Conservation (phyloP, 73 alveolate species). For the Paramecium bursaria region DNA sequence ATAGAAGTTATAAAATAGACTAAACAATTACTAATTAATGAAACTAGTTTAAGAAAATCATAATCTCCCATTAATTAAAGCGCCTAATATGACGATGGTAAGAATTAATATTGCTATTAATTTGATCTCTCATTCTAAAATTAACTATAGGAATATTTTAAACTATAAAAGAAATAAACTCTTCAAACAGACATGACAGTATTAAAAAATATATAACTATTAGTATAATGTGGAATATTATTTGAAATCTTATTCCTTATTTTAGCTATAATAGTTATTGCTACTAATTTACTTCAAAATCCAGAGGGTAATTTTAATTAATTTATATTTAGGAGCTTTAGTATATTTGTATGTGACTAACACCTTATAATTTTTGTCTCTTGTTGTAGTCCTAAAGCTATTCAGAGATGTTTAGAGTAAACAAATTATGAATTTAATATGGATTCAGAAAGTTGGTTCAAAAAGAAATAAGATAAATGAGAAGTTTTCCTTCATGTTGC, state of each 20-base stretch:
- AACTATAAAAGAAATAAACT: too few species aligned
- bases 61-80: too few species aligned
- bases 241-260: slow-evolving; percentile 4
- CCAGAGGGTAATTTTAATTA: too few species aligned
- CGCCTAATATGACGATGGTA: too few species aligned
- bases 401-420: neutral
- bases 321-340: slow-evolving; percentile 29
- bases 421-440: slow-evolving; percentile 22
- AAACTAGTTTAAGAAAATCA: too few species aligned
- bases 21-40: too few species aligned
- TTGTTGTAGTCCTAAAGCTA: neutral
- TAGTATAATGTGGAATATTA: slow-evolving; percentile 13
- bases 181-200: neutral
- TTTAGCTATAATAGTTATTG: slow-evolving; percentile 10
- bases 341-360: slow-evolving; percentile 1
- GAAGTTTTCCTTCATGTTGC: slow-evolving; percentile 23
- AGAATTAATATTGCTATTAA: too few species aligned
- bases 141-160: too few species aligned
- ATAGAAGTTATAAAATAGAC: too few species aligned
- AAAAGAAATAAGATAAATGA: neutral
- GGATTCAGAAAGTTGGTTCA: slow-evolving; percentile 30
- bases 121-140: too few species aligned
- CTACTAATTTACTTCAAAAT: neutral
- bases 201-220: neutral
- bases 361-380: slow-evolving; percentile 1